These are phyloP conservation scores for Hymenotorrendiella dingleyae DNA, from an alignment of 2,329 filamentous ascomycete species.

Conservation along the genomic window DNA sequence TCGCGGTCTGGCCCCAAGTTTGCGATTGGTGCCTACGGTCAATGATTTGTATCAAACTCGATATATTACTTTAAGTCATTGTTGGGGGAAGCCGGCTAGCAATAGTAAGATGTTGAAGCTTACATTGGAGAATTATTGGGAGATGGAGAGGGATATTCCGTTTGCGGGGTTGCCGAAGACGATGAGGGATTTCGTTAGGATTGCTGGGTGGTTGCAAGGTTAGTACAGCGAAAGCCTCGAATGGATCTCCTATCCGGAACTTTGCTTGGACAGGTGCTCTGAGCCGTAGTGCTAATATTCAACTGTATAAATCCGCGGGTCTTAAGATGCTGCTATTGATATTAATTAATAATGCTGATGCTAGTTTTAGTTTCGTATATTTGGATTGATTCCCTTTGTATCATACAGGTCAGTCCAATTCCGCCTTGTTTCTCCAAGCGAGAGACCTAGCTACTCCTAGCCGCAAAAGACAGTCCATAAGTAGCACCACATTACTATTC, in stretches of 20 bases:
- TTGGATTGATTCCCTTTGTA: conserved; percentile 31
- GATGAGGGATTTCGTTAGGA: conserved; percentile 24
- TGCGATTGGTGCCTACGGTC: background rate
- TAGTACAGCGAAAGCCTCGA: too few relatives aligned
- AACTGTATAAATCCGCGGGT: too few relatives aligned
- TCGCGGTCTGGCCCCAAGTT: background rate
- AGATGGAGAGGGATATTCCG: background rate
- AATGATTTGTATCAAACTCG: background rate
- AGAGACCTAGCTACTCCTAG: too few relatives aligned
- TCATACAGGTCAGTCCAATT: too few relatives aligned
- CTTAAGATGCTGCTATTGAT: too few relatives aligned
- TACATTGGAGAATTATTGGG: background rate
- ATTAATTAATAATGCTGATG: too few relatives aligned
- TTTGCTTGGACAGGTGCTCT: background rate
- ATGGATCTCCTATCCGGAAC: background rate
- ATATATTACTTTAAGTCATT: background rate
- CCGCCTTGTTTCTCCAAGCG: too few relatives aligned
- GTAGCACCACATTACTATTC: too few relatives aligned
- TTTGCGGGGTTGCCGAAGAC: conserved; percentile 8
- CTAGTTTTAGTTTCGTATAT: conserved; percentile 12
- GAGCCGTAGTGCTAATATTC: too few relatives aligned
- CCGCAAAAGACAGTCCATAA: too few relatives aligned
- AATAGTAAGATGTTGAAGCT: background rate
- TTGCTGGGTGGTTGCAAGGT: conserved; percentile 22
- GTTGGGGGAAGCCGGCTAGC: too few relatives aligned